Base-by-base conservation (phyloP, 768 basidiomycete species). In the Russula vinacea region DNA sequence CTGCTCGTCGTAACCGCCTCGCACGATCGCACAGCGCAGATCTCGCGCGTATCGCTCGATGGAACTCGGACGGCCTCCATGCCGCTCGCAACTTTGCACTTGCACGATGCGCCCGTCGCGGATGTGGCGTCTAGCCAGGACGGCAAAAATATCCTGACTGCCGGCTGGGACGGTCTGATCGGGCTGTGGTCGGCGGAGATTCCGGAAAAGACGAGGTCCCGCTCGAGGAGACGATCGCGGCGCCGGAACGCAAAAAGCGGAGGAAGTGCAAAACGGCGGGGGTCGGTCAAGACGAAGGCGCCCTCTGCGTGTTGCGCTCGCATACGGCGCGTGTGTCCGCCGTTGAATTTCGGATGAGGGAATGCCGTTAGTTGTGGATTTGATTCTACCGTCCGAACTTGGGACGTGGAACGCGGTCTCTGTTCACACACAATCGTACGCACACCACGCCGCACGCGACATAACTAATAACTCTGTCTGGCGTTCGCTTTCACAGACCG, bases 101-200 rank as follows among this genome's bases (percentile, higher is more conserved):
- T 96, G 1, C 95, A 98, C 74, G 91, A 90, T 2, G 82, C 83
- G 0, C 86, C 94, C 0, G 76, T 98, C 39, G 87, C 94, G 0
- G 88, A 85, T 13, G 77, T 98, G 45, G 70, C 84, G 0, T 73
- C 87, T 0, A 83, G 84, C 61, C 40, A 73, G 9, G 70, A 79
- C 10, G 86, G 89, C 2, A 77, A 81, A 2, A 82, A 86, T 63
- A 77, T 98, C 19, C 78, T 98, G 39, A 94, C 93, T 0, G 82
- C 89, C 0, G 90, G 90, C 0, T 95, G 94, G 93, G 95, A 99
- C 70, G 80, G 83, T 10, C 79, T 94, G 17, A 80, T 98, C 61
- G 92, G 93, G 2, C 69, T 94, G 5, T 98, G 88, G 88, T 85
- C 88, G 65, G 86, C 85, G 4, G 70, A 72, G 1, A 78, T 89